Percentiles rank a stretch among this genome's conserved stretches.
Evolutionary conservation across 179 eudicot genomes (phyloP).

Genomic region (Beta corolliflora): DNA sequence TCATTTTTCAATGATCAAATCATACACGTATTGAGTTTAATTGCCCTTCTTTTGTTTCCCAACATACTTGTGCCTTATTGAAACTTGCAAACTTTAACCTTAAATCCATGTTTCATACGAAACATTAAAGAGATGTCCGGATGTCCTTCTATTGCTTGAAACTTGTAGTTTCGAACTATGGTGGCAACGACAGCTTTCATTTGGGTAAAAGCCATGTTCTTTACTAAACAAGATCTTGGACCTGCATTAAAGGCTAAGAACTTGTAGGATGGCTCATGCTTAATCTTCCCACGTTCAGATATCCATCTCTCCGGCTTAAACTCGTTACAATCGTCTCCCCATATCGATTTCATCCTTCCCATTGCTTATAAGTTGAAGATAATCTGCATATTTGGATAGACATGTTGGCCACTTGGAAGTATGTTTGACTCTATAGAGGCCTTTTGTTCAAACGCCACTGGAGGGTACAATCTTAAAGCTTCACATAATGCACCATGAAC

Average conservation of each 20-base stretch:
- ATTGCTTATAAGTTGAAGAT: neutral
- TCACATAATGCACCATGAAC: conserved; percentile 36
- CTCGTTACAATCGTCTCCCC: conserved; percentile 31
- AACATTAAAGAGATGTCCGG: conserved; percentile 17
- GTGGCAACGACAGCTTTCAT: conserved; percentile 13
- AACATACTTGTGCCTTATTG: too few species aligned
- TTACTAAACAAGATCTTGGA: conserved; percentile 21
- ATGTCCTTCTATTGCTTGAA: conserved; percentile 12
- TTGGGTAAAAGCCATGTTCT: conserved; percentile 21
- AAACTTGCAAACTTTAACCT: conserved; percentile 1
- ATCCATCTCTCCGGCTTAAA: conserved; percentile 37
- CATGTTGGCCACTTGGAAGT: conserved; percentile 33
- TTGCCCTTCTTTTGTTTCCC: too few species aligned
- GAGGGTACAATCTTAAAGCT: conserved; percentile 4
- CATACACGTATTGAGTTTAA: too few species aligned
- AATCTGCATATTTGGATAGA: conserved; percentile 21
- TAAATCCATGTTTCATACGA: conserved; percentile 18
- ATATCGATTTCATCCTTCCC: conserved; percentile 25
- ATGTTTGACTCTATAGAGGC: conserved; percentile 12
- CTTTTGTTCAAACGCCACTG: conserved; percentile 19
- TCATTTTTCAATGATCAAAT: too few species aligned
- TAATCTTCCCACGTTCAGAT: conserved; percentile 20
- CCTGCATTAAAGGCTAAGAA: conserved; percentile 28
- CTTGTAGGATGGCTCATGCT: conserved; percentile 29
- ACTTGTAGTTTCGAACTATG: conserved; percentile 16